Percentiles rank a stretch among this genome's conserved stretches.
Evolutionary conservation across 208 protist species (phyloP).

Genomic region (Naegleria fowleri): DNA sequence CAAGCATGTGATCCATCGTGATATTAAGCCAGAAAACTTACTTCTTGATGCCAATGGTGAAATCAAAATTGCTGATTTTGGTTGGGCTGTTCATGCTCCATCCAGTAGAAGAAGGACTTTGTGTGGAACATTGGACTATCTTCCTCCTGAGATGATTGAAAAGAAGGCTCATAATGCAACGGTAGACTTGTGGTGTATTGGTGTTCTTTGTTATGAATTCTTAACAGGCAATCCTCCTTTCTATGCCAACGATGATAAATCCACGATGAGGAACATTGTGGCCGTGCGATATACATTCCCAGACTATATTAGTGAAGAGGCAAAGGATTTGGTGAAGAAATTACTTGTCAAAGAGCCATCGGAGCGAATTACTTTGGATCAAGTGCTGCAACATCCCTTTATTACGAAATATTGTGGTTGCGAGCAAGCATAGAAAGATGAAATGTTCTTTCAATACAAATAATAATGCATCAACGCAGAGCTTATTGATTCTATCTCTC

Average conservation of each 20-base stretch:
- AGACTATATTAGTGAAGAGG: slow-evolving; percentile 63
- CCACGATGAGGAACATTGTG: slow-evolving; percentile 81
- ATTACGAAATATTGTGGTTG: neutral
- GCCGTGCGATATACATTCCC: slow-evolving; percentile 77
- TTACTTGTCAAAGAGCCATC: neutral
- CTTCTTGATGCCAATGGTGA: slow-evolving; percentile 74
- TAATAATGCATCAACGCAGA: too few species aligned
- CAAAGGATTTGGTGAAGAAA: slow-evolving; percentile 33
- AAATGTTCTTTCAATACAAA: too few species aligned
- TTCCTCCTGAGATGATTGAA: slow-evolving; percentile 97
- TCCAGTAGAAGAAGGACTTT: slow-evolving; percentile 78
- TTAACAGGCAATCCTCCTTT: slow-evolving; percentile 89
- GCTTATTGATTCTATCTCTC: too few species aligned
- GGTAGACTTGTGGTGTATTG: slow-evolving; percentile 91
- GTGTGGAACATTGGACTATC: slow-evolving; percentile 97
- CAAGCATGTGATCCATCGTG: slow-evolving; percentile 92
- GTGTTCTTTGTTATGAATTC: slow-evolving; percentile 94
- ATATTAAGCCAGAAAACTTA: slow-evolving; percentile 88
- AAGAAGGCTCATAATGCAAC: slow-evolving; percentile 71
- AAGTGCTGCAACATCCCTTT: neutral
- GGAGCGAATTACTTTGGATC: neutral
- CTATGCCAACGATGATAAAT: slow-evolving; percentile 66
- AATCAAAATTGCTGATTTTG: slow-evolving; percentile 99
- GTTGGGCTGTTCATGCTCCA: slow-evolving; percentile 95
- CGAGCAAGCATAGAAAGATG: too few species aligned